Conservation (phyloP, 352 stramenopile genomes). For the Globisporangium viniferum region DNA sequence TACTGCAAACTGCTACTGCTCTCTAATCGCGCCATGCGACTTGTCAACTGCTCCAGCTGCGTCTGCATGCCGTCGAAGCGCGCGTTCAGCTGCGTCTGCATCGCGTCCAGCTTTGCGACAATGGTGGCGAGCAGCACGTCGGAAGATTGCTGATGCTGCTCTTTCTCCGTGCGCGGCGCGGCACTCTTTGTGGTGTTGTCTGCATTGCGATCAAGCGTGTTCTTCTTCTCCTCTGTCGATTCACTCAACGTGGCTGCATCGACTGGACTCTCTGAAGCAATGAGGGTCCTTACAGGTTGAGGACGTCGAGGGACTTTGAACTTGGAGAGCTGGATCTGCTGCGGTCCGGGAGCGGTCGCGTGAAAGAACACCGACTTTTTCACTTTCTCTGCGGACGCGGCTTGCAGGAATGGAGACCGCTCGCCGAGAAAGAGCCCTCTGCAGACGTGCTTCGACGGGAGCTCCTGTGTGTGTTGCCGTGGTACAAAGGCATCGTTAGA, state of each 20-base stretch:
- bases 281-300: not conserved
- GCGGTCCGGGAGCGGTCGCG: constrained; percentile 24
- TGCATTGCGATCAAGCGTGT: not conserved
- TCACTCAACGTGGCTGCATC: not conserved
- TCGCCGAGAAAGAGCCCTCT: constrained; percentile 39
- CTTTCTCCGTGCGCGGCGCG: constrained; percentile 14
- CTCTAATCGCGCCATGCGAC: constrained; percentile 44
- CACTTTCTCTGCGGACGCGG: constrained; percentile 47
- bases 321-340: constrained; percentile 42
- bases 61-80: constrained; percentile 52
- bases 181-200: not conserved
- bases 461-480: constrained; percentile 23
- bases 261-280: not conserved
- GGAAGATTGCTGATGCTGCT: constrained; percentile 5
- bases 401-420: constrained; percentile 46
- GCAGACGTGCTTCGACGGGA: constrained; percentile 40
- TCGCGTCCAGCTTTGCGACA: constrained; percentile 27
- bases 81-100: constrained; percentile 47
- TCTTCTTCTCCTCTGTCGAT: not conserved
- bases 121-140: constrained; percentile 20
- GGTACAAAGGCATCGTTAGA: not conserved
- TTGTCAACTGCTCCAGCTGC: constrained; percentile 30
- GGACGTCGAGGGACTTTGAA: constrained; percentile 44
- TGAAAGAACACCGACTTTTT: constrained; percentile 48
- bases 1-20: constrained; percentile 7